These are phyloP conservation scores for Centaurea solstitialis DNA, from an alignment of 129 eudicot genomes.

Conservation along the genomic window DNA sequence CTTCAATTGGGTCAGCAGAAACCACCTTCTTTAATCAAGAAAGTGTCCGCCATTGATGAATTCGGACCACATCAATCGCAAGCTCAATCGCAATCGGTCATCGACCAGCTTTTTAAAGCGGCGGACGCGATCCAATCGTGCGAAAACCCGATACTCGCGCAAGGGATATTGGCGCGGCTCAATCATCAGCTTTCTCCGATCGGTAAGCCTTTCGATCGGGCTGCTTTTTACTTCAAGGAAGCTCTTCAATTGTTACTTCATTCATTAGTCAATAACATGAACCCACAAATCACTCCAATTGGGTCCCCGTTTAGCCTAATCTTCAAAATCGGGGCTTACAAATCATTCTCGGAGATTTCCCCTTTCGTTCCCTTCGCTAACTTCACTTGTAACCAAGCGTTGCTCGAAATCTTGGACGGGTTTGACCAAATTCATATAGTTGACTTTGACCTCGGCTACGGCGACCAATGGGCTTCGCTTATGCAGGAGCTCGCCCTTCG, in stretches of 20 bases:
- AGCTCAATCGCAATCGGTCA: slow-evolving; percentile 52
- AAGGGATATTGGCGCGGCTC: slow-evolving; percentile 99
- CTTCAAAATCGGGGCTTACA: slow-evolving; percentile 74
- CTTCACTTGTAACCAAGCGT: slow-evolving; percentile 72
- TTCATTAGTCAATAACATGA: slow-evolving; percentile 35
- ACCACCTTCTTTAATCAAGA: slow-evolving; percentile 22
- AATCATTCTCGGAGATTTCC: slow-evolving; percentile 70
- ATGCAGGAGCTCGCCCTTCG: slow-evolving; percentile 77
- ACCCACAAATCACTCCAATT: slow-evolving; percentile 35
- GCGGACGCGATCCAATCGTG: slow-evolving; percentile 62
- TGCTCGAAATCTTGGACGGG: slow-evolving; percentile 60
- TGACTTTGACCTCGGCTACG: slow-evolving; percentile 77
- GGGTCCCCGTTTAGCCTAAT: slow-evolving; percentile 54
- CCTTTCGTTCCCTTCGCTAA: slow-evolving; percentile 65
- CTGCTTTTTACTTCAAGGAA: slow-evolving; percentile 89
- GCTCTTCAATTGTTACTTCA: slow-evolving; percentile 71
- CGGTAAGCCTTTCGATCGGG: slow-evolving; percentile 93
- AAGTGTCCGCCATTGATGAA: slow-evolving; percentile 37
- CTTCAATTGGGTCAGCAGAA: not conserved
- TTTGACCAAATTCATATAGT: slow-evolving; percentile 52
- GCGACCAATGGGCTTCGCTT: slow-evolving; percentile 85
- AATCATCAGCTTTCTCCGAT: slow-evolving; percentile 93
- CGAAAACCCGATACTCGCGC: slow-evolving; percentile 68
- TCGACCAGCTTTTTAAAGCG: slow-evolving; percentile 68
- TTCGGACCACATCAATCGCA: slow-evolving; percentile 49